Evolutionary conservation across 2,329 filamentous ascomycete species (phyloP), one percentile per base, ranked within the genome.

Genomic region (Epichloe sibirici): DNA sequence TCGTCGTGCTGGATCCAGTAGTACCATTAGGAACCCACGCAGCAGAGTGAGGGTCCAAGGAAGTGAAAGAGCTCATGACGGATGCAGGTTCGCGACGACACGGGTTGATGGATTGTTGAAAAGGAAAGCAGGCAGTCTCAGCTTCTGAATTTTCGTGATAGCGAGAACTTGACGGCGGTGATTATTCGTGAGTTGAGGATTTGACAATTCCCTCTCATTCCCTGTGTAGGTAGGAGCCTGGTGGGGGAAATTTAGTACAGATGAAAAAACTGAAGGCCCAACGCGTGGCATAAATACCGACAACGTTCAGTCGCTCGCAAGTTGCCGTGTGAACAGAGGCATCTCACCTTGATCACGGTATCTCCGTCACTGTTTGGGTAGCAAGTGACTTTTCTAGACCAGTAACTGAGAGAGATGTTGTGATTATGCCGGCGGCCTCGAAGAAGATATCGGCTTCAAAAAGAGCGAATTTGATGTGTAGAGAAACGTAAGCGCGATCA

Each of bases 31-130:
- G 51, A 21, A 48, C 34, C 53, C 53, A 55, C 31, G 48, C 43
- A 38, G 44, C 53, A 13, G 47, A 53, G 9, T 48, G 37, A 46
- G 53, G 53, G 15, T 55, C 39, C 11, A 53, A 47, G 12, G 40
- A 23, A 4, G 47, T 45, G 7, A 28, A 15, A 38, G 40, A 37
- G 25, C 52, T 49, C 52, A 54, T 54, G 25, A 8, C 25, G 39
- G 6, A 21, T 31, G 9, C 6, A 25, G 17, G 13, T 38, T 48
- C 12, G 12, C 45, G 12, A 4, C 13, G 5, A 38, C 0, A 6
- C 9, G 2, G 8, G 9, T 8, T 35, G 11, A 13, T 50, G 31
- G 35, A 5, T 13, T 31, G 9, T 15, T 5, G 21, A 21, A 44
- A 21, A 44, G 21, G 5, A 34, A 34, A 12, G 23, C 15, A 31